These are phyloP conservation scores for Hypholoma fasciculare DNA, from an alignment of 768 basidiomycete species.

Conservation along the genomic window DNA sequence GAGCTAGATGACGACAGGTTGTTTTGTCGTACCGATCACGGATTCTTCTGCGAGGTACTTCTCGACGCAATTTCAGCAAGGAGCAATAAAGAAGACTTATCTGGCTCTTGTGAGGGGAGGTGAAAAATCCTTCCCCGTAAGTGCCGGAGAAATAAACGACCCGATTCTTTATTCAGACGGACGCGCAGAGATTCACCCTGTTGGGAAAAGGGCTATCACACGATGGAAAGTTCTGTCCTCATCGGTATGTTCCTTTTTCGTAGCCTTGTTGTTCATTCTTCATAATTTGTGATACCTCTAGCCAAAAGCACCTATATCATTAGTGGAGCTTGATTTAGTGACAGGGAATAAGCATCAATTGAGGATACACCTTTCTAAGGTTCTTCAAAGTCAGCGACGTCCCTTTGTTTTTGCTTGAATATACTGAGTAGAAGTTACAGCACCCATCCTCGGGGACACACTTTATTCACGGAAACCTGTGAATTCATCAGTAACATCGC, in stretches of 20 bases:
- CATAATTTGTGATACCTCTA: constrained; percentile 17
- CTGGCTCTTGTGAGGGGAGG: constrained; percentile 64
- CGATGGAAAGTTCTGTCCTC: constrained; percentile 62
- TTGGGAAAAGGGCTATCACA: constrained; percentile 39
- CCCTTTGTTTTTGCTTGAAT: background rate
- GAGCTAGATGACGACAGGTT: constrained; percentile 60
- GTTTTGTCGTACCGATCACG: constrained; percentile 54
- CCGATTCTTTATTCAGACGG: constrained; percentile 46
- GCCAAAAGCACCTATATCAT: constrained; percentile 49
- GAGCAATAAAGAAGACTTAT: constrained; percentile 56
- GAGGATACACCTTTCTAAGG: constrained; percentile 60
- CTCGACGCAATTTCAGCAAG: constrained; percentile 52
- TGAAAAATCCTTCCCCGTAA: constrained; percentile 39
- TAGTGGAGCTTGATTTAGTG: constrained; percentile 54
- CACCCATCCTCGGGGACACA: constrained; percentile 66
- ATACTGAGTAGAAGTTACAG: constrained; percentile 30
- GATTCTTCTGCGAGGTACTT: constrained; percentile 43
- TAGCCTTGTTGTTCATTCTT: background rate
- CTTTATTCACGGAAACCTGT: constrained; percentile 43
- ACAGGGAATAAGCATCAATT: constrained; percentile 75
- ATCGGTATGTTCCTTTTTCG: constrained; percentile 42
- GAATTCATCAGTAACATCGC: constrained; percentile 22
- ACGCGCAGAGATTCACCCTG: constrained; percentile 37
- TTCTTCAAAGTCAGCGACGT: constrained; percentile 41
- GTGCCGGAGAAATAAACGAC: constrained; percentile 37